Base-by-base conservation (phyloP, 768 basidiomycete species). In the Tricholoma sp. region DNA sequence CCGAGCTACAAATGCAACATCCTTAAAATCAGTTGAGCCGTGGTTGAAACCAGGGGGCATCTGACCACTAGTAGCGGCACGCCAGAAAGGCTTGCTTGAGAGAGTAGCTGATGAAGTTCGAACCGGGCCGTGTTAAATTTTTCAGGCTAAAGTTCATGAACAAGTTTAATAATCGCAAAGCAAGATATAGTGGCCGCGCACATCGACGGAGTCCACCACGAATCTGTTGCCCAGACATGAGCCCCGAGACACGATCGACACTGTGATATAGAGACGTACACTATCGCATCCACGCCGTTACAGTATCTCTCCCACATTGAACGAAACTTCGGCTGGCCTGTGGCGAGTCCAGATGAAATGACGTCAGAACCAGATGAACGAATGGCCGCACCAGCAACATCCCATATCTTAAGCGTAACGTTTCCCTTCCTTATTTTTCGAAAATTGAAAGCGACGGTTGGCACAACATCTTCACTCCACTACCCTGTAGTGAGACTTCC, bases 251-350 rank as follows among this genome's bases (percentile, higher is more conserved):
- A 24, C n/a, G n/a, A 24, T 24, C 33, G 28, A 28, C 15, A 32
- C 10, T 4, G 47, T 17, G 36, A 24, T 13, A 36, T 20, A 31
- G 10, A 41, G 17, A 70, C 89, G 65, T 69, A 95, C 92, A 96
- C 82, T 34, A 97, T 86, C 24, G 94, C 94, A 66, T 96, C 92
- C 1, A 92, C 92, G 8, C 94, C 94, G 59, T 87, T 83, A 71
- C 93, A 94, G 70, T 96, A 97, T 44, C 94, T 79, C 70, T 94
- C 92, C 91, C 92, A 97, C 87, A 95, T 94, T 34, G 90, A 91
- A 44, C 94, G 84, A 68, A 95, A 97, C 68, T 91, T 92, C 6
- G 93, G 89, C 74, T 96, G 94, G 31, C 93, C 91, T 88, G 64
- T 9, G 24, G 13, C 32, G n/a, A 49, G n/a, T n/a, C n/a, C 11